Percentiles rank a stretch among this genome's conserved stretches.
Evolutionary conservation across 1,284 basidiomycete species (phyloP).

Genomic region (Leucoagaricus sp.): DNA sequence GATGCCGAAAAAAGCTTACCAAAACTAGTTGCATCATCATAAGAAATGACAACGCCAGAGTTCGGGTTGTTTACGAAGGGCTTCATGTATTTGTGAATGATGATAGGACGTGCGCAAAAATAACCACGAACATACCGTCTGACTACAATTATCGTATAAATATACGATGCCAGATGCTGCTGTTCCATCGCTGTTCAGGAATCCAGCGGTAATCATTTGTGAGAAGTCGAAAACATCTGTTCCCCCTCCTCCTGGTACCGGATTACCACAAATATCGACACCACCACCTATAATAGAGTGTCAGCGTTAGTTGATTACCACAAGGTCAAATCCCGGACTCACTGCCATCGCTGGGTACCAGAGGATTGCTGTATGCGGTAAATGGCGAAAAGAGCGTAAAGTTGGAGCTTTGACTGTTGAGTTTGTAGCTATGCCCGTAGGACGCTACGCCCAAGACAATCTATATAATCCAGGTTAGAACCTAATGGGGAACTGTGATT

Average conservation of each 20-base stretch:
- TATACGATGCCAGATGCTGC: slow-evolving; percentile 51
- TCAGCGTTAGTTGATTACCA: background rate
- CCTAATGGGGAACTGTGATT: background rate
- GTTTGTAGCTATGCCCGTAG: slow-evolving; percentile 70
- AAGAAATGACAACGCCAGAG: slow-evolving; percentile 51
- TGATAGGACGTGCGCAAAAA: background rate
- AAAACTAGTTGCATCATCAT: slow-evolving; percentile 53
- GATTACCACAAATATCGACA: slow-evolving; percentile 10
- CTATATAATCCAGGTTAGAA: slow-evolving; percentile 36
- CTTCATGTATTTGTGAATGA: slow-evolving; percentile 28
- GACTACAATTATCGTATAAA: slow-evolving; percentile 60
- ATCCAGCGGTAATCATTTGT: slow-evolving; percentile 50
- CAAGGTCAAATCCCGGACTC: background rate
- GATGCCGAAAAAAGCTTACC: slow-evolving; percentile 15
- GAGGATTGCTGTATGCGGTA: slow-evolving; percentile 9
- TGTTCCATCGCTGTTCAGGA: slow-evolving; percentile 54
- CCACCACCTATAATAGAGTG: background rate
- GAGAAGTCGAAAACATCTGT: slow-evolving; percentile 55
- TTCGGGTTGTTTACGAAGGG: slow-evolving; percentile 55
- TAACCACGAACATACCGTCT: slow-evolving; percentile 48
- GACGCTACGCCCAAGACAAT: slow-evolving; percentile 82
- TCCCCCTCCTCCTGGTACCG: slow-evolving; percentile 26
- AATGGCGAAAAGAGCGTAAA: slow-evolving; percentile 2
- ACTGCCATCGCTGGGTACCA: slow-evolving; percentile 1
- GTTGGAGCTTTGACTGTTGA: slow-evolving; percentile 22